Evolutionary conservation across 208 protist species (phyloP), one percentile per base, ranked within the genome.

Genomic region (Trichomonas vaginalis): DNA sequence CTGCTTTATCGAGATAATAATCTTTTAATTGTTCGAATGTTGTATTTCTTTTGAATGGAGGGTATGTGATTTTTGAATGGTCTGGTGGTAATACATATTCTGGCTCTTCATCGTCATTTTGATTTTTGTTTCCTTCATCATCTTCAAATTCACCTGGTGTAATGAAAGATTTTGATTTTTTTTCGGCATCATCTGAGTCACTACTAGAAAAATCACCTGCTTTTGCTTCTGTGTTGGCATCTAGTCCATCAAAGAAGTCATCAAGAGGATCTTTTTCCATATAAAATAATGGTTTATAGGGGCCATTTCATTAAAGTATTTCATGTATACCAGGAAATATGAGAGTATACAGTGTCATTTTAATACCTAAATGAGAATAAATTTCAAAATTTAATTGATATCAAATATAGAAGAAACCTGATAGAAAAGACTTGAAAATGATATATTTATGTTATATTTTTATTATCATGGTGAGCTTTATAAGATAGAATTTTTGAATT

Each of bases 41-140:
- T n/a, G 37, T 35, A 88, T 47, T 40, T 47, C 82, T 3, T 88
- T 48, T 45, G 32, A 88, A 88, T 45, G 82, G 32, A 10, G 82
- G 82, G 48, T 88, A 88, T 48, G 6, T 17, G 32, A 88, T 88
- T 48, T 88, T 88, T 47, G 82, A 88, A 42, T 88, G 82, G 32
- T 88, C 82, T n/a, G 82, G 82, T 47, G 82, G 82, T 47, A 88
- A 48, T 45, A 88, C 17, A 42, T 88, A 88, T 88, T 88, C 82
- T 88, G 82, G 82, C 17, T 88, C 82, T 45, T 88, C 37, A 88
- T 88, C 82, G 0, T 45, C 82, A 88, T 45, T 23, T 88, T 45
- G 6, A 0, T 21, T 47, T 42, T 88, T 40, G 0, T 88, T 47
- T 47, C 37, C 17, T 88, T 47, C 40, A 32, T 88, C 40, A 88